Evolutionary conservation across 768 basidiomycete genomes (phyloP).

Genomic region (Leccinum disarticulatum): DNA sequence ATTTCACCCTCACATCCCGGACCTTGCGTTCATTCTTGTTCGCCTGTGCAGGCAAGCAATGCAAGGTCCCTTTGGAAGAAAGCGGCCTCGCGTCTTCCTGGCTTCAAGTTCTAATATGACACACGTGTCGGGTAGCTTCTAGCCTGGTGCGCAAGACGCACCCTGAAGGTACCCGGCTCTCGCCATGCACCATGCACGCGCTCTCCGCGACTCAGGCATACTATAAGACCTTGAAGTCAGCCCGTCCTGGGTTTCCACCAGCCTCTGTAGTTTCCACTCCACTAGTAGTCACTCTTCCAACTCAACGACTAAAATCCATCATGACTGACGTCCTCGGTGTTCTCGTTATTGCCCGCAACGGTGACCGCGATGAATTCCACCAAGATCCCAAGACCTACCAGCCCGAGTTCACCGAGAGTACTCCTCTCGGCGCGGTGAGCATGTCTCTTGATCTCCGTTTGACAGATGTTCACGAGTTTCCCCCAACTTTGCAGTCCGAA

Average conservation of each 20-base stretch:
- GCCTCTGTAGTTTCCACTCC: conserved; percentile 18
- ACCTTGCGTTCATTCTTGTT: conserved; percentile 29
- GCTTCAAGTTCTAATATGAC: conserved; percentile 25
- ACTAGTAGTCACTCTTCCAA: conserved; percentile 16
- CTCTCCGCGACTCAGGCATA: conserved; percentile 16
- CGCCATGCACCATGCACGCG: conserved; percentile 32
- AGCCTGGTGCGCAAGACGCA: conserved; percentile 15
- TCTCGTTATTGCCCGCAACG: conserved; percentile 76
- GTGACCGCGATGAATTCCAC: conserved; percentile 66
- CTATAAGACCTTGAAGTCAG: conserved; percentile 25
- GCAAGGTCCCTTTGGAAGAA: conserved; percentile 27
- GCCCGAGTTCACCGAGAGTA: conserved; percentile 62
- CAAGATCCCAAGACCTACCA: conserved; percentile 73
- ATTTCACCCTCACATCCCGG: conserved; percentile 12
- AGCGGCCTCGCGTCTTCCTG: conserved; percentile 36
- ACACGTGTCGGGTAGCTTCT: conserved; percentile 23
- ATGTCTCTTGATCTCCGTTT: not conserved
- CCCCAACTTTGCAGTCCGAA: conserved; percentile 47
- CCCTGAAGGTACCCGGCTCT: conserved; percentile 27
- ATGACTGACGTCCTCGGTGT: conserved; percentile 67
- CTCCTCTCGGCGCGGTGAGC: conserved; percentile 71
- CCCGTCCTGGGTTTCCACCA: conserved; percentile 16
- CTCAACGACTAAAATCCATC: conserved; percentile 12
- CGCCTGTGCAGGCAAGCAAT: conserved; percentile 31
- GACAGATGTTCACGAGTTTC: not conserved